A percentile compares a stretch with the other conserved stretches of the same genome.
Conservation (phyloP, 768 basidiomycete species). For the Amanita inopinata region DNA sequence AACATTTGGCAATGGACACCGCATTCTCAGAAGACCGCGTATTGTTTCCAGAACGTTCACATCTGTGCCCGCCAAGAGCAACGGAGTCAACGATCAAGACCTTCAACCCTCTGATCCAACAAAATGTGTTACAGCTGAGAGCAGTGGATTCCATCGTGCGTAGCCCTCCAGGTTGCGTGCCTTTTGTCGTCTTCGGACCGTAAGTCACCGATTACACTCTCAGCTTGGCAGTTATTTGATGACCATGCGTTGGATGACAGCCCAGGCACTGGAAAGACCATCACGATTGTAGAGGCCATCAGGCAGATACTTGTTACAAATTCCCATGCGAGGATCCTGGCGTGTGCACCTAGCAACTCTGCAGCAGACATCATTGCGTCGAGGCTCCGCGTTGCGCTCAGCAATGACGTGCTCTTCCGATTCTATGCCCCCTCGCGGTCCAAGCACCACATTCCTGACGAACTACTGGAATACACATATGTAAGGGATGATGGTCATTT, state of each 20-base stretch:
- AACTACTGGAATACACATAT: slow-evolving; percentile 28
- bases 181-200: slow-evolving; percentile 58
- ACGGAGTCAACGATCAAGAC: slow-evolving; percentile 16
- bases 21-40: slow-evolving; percentile 35
- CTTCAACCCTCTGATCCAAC: slow-evolving; percentile 32
- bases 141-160: slow-evolving; percentile 39
- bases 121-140: slow-evolving; percentile 37
- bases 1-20: slow-evolving; percentile 47
- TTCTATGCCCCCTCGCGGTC: slow-evolving; percentile 44
- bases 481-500: slow-evolving; percentile 26
- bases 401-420: slow-evolving; percentile 36
- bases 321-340: slow-evolving; percentile 37
- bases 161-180: slow-evolving; percentile 34
- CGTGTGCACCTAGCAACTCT: slow-evolving; percentile 57
- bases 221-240: background rate
- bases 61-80: slow-evolving; percentile 16
- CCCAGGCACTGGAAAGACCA: slow-evolving; percentile 60
- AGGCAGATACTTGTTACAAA: slow-evolving; percentile 33
- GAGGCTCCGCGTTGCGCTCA: slow-evolving; percentile 25
- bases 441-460: slow-evolving; percentile 35
- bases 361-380: slow-evolving; percentile 51
- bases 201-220: too few relatives aligned
- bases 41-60: slow-evolving; percentile 34
- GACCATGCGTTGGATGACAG: slow-evolving; percentile 17
- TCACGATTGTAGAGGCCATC: slow-evolving; percentile 53